Base-by-base conservation (phyloP, 73 alveolate species). In the Paramecium pentaurelia region DNA sequence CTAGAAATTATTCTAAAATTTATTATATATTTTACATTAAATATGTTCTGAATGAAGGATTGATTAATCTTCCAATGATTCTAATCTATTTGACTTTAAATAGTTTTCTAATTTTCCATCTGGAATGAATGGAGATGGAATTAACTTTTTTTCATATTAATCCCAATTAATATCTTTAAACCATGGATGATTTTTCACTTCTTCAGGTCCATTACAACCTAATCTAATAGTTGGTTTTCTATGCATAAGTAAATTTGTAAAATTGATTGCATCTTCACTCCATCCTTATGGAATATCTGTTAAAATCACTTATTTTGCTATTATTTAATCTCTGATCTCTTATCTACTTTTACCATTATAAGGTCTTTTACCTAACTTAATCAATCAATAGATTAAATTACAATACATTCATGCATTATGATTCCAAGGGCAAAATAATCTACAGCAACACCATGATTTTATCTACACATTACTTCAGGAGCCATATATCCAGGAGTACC, bases 391-490 rank as follows among this genome's bases (percentile, higher is more conserved):
- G 12, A 60, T 58, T 30, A 45, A 40, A 89, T 22, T 96, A 96
- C 86, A 85, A 86, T 92, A 96, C 96, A 32, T 95, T 97, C 99
- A 95, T 95, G 97, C 37, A 96, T 95, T 3, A 97, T 97, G 18
- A 97, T 96, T 0, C 99, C 99, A 77, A 97, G 75, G 16, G 99
- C 99, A 92, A 93, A 97, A 77, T 95, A 97, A 92, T 97, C 99
- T 40, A 95, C 95, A 38, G 95, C 95, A 70, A 95, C 95, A 49
- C 96, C 95, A 92, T 97, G 99, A 60, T 95, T 92, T 92, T 96
- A 84, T 49, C 97, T 60, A 70, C 93, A 88, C 95, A 97, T 94
- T 9, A 97, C 93, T 92, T 97, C 99, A n/a, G 99, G 99, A 1
- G 99, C 99, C 97, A 97, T 86, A 68, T 95, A 95, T 34, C 98